phyloP scores from a whole-genome alignment of 768 basidiomycete species.

The Nidularia sp. region DNA sequence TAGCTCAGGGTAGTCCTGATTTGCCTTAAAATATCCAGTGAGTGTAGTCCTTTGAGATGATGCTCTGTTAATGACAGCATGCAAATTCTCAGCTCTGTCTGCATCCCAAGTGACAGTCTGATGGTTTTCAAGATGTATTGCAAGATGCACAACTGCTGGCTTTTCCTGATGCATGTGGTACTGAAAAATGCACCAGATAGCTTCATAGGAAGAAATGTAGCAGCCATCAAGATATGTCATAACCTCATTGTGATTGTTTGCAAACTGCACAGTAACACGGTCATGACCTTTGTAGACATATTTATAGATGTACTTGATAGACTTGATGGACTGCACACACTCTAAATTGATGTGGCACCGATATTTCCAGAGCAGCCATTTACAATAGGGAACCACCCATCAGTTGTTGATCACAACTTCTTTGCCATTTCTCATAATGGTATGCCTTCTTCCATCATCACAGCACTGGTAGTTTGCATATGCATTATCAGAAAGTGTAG shows the following conservation, averaged over 20 bases:
- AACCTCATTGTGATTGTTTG: neutral
- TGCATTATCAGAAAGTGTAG: conserved; percentile 11
- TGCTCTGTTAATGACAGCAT: conserved; percentile 9
- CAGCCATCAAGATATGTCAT: neutral
- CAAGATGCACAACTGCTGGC: conserved; percentile 27
- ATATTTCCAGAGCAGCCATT: conserved; percentile 13
- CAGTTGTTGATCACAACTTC: conserved; percentile 17
- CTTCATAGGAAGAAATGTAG: conserved; percentile 23
- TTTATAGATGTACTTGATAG: conserved; percentile 44
- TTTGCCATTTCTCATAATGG: neutral
- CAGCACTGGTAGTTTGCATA: conserved; percentile 19
- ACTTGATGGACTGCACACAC: conserved; percentile 25
- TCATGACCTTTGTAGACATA: conserved; percentile 49
- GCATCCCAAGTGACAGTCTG: conserved; percentile 18
- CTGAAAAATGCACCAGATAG: conserved; percentile 24
- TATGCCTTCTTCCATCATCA: conserved; percentile 21
- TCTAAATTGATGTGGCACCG: conserved; percentile 51
- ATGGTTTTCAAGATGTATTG: conserved; percentile 30
- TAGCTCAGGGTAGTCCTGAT: conserved; percentile 8
- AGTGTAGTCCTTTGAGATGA: conserved; percentile 13
- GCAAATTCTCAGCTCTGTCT: conserved; percentile 9
- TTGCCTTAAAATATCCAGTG: conserved; percentile 26
- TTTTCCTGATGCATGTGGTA: conserved; percentile 22
- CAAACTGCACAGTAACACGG: conserved; percentile 23
- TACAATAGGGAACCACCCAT: conserved; percentile 31